Percentiles rank a stretch among this genome's conserved stretches.
These are phyloP conservation scores for Debaryomyces coudertii DNA, from an alignment of 1,139 yeast species.

Conservation along the genomic window DNA sequence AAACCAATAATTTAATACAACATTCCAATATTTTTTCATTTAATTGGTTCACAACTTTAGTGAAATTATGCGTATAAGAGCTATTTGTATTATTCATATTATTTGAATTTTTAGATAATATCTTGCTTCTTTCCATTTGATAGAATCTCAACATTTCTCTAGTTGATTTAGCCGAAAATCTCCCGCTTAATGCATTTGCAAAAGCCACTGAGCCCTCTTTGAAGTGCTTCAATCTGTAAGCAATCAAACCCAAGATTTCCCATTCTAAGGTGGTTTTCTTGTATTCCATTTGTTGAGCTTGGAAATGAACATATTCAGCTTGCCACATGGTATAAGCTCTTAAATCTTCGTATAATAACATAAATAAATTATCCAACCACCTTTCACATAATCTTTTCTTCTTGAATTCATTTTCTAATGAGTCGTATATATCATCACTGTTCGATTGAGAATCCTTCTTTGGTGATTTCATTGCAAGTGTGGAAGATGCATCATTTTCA, in stretches of 20 bases:
- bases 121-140: constrained; percentile 47
- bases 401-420: constrained; percentile 51
- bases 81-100: constrained; percentile 21
- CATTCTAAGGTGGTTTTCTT: constrained; percentile 87
- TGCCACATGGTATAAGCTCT: constrained; percentile 90
- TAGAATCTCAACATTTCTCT: constrained; percentile 74
- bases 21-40: constrained; percentile 70
- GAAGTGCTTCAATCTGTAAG: constrained; percentile 75
- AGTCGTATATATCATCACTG: constrained; percentile 16
- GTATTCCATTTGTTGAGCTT: constrained; percentile 71
- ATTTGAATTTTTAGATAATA: constrained; percentile 34
- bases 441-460: constrained; percentile 21
- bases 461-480: constrained; percentile 45
- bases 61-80: constrained; percentile 31
- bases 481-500: constrained; percentile 36
- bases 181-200: constrained; percentile 73
- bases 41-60: constrained; percentile 50
- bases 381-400: constrained; percentile 88
- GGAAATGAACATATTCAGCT: constrained; percentile 69
- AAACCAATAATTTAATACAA: constrained; percentile 76
- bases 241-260: constrained; percentile 87
- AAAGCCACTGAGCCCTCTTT: constrained; percentile 84
- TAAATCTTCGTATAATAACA: constrained; percentile 86
- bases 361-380: constrained; percentile 89
- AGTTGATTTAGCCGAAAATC: constrained; percentile 81